phyloP scores from a whole-genome alignment of 2,329 filamentous ascomycete species.

The Venturia aucupariae region DNA sequence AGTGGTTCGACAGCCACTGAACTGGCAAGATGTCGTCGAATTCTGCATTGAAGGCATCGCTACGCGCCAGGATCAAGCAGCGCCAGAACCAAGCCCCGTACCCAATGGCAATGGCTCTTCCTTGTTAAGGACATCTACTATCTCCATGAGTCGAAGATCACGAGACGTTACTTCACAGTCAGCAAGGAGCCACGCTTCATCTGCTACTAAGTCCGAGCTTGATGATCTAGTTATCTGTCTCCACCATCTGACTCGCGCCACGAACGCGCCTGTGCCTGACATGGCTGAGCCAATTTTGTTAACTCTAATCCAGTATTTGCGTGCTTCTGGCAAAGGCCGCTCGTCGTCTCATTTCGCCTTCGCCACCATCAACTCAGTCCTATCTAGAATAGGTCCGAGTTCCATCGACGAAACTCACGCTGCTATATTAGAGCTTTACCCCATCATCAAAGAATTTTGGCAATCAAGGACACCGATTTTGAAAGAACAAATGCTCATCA shows the following conservation, averaged over 20 bases:
- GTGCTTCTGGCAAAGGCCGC: constrained; percentile 49
- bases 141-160: constrained; percentile 18
- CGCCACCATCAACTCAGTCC: constrained; percentile 61
- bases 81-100: neutral
- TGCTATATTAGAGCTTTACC: constrained; percentile 53
- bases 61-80: neutral
- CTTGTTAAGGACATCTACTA: neutral
- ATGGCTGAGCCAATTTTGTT: constrained; percentile 48
- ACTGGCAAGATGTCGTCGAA: constrained; percentile 60
- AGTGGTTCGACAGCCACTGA: constrained; percentile 18
- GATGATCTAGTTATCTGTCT: constrained; percentile 51
- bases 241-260: constrained; percentile 50
- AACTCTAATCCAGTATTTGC: constrained; percentile 52
- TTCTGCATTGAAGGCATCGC: constrained; percentile 52
- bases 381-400: constrained; percentile 59
- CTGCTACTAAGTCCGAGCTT: constrained; percentile 17
- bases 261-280: constrained; percentile 57
- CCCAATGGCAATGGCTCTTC: constrained; percentile 1
- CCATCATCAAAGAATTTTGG: constrained; percentile 70
- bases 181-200: constrained; percentile 15
- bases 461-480: constrained; percentile 56
- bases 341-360: constrained; percentile 65
- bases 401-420: constrained; percentile 53
- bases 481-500: constrained; percentile 66
- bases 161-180: constrained; percentile 18